Conservation (phyloP, 768 basidiomycete species). For the Hygrophoropsis aurantiaca region DNA sequence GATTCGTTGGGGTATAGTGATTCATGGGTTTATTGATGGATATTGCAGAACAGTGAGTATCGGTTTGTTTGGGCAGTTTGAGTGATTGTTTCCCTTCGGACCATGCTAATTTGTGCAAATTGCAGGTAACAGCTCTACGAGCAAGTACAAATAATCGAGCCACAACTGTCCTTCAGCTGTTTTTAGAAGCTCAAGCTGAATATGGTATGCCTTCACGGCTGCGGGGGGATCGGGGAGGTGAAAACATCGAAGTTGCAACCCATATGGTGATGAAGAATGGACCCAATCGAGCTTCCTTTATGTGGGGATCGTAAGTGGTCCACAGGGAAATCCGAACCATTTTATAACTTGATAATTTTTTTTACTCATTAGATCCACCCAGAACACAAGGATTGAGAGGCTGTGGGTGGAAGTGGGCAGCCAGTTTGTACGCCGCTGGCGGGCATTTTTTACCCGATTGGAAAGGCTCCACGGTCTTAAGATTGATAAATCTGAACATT, state of each 20-base stretch:
- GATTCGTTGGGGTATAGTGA: slow-evolving; percentile 21
- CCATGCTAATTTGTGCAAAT: neutral
- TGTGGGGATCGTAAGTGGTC: slow-evolving; percentile 26
- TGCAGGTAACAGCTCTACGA: slow-evolving; percentile 17
- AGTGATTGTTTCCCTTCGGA: neutral
- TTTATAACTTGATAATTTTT: neutral
- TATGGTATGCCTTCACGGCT: slow-evolving; percentile 24
- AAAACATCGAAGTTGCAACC: slow-evolving; percentile 25
- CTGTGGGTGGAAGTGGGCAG: slow-evolving; percentile 45
- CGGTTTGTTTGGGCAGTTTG: neutral
- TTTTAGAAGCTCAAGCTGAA: slow-evolving; percentile 9
- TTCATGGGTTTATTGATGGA: slow-evolving; percentile 28
- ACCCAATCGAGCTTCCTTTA: slow-evolving; percentile 18
- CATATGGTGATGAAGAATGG: slow-evolving; percentile 29
- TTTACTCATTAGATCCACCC: slow-evolving; percentile 27
- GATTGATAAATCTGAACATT: slow-evolving; percentile 26
- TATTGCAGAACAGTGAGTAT: slow-evolving; percentile 25
- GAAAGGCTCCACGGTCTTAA: slow-evolving; percentile 37
- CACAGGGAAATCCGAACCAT: neutral
- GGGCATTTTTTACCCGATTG: slow-evolving; percentile 39
- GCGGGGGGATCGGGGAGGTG: slow-evolving; percentile 25
- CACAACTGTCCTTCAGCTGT: slow-evolving; percentile 21
- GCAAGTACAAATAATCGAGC: slow-evolving; percentile 27
- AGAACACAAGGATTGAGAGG: slow-evolving; percentile 43
- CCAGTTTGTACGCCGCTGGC: slow-evolving; percentile 40